Base-by-base conservation (phyloP, 1,139 yeast species). In the Komagataea norvegica region DNA sequence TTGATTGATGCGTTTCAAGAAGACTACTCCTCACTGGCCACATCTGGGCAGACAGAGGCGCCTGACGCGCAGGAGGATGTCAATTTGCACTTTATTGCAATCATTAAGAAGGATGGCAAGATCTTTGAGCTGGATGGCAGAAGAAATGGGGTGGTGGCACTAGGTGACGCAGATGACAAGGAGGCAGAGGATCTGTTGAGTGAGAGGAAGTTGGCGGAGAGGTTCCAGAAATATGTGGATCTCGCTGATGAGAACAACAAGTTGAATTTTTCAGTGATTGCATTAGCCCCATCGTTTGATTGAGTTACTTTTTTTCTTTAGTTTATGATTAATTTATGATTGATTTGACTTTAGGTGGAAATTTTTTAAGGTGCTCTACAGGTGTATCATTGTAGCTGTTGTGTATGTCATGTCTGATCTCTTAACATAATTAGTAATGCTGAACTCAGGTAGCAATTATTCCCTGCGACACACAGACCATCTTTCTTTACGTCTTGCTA, bases 111-210 rank as follows among this genome's bases (percentile, higher is more conserved):
- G 17, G 71, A 74, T 47, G 71, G 74, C n/a, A 75, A 73, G 44
- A 57, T 89, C 22, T 84, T 77, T 50, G 97, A 91, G 59, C 68
- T 91, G 34, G 98, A 91, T 56, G 98, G 98, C 0, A 70, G 97
- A 48, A 70, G 95, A 48, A 64, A 63, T 30, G 95, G 96, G 0
- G 89, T 95, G 1, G 66, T 80, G 32, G 78, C 74, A 44, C 64
- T 84, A 40, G 89, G 93, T 0, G 51, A 49, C 11, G 54, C 70
- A 4, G 45, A 41, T 0, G 55, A 46, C 5, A 51, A 46, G 6
- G 56, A 46, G 1, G 48, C 44, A 6, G 48, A 55, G 3, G 81
- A 81, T 50, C 68, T 88, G 27, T 54, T 87, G 24, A 67, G 70
- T 19, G 79, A 79, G 33, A 62, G 67, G 3, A 56, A 62, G 17